These are phyloP conservation scores for Camptophora hylomeconis DNA, from an alignment of 2,329 filamentous ascomycete genomes.

Conservation along the genomic window DNA sequence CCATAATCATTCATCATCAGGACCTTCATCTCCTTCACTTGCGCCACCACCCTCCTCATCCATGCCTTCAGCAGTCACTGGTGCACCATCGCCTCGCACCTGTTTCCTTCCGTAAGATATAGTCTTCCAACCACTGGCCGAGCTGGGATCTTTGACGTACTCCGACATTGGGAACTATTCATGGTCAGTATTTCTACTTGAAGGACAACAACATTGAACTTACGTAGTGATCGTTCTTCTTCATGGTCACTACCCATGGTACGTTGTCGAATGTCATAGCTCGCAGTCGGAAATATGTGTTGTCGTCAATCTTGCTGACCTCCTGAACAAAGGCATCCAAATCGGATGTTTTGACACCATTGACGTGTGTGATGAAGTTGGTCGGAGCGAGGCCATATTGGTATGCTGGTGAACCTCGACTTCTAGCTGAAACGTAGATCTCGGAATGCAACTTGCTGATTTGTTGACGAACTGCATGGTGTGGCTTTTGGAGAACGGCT, in stretches of 20 bases:
- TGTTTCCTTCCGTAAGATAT: conserved; percentile 38
- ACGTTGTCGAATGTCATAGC: conserved; percentile 98
- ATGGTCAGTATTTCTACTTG: conserved; percentile 7
- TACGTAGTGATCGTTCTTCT: conserved; percentile 96
- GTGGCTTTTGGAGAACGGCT: conserved; percentile 80
- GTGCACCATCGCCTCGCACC: conserved; percentile 25
- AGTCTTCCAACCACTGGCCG: conserved; percentile 44
- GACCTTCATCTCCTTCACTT: conserved; percentile 18
- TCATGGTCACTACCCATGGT: conserved; percentile 99
- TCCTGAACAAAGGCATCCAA: conserved; percentile 67
- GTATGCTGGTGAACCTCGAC: conserved; percentile 69
- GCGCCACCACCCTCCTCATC: conserved; percentile 27
- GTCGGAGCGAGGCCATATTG: conserved; percentile 89
- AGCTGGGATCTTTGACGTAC: conserved; percentile 43
- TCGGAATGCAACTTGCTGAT: conserved; percentile 94
- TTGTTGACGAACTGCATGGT: conserved; percentile 92
- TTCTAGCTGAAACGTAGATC: conserved; percentile 84
- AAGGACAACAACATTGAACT: conserved; percentile 14
- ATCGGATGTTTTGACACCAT: conserved; percentile 72
- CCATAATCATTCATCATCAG: conserved; percentile 6
- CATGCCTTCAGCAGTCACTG: conserved; percentile 35
- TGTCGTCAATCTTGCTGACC: conserved; percentile 81
- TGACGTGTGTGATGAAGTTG: conserved; percentile 95
- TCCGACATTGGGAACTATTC: conserved; percentile 50
- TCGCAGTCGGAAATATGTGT: conserved; percentile 93